A percentile compares a stretch with the other conserved stretches of the same genome.
phyloP scores from a whole-genome alignment of 768 basidiomycete species.

The Boletus subcaerulescens region DNA sequence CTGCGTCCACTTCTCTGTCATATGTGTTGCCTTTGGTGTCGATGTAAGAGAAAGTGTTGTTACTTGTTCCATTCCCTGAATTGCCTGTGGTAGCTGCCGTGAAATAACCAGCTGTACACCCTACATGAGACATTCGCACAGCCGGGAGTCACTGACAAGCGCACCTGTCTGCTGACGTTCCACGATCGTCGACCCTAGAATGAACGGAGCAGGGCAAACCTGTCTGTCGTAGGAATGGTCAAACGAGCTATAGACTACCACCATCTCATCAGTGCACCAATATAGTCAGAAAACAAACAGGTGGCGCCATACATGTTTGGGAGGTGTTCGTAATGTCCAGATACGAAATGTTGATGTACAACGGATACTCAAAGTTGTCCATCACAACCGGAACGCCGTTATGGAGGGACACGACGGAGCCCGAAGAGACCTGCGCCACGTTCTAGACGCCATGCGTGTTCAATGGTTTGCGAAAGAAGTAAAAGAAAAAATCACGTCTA shows the following conservation, averaged over 20 bases:
- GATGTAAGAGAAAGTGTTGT: conserved; percentile 61
- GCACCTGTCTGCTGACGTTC: conserved; percentile 60
- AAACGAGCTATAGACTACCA: conserved; percentile 48
- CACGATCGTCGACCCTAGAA: conserved; percentile 53
- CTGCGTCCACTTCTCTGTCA: conserved; percentile 56
- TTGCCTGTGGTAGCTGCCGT: conserved; percentile 43
- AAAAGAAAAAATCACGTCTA: background rate
- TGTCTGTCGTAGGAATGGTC: conserved; percentile 70
- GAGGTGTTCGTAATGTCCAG: conserved; percentile 31
- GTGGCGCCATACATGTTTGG: conserved; percentile 9
- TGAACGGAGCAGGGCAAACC: conserved; percentile 56
- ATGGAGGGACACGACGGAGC: conserved; percentile 47
- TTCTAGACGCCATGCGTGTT: conserved; percentile 33
- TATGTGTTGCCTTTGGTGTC: conserved; percentile 64
- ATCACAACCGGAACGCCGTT: conserved; percentile 40
- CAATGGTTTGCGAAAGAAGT: background rate
- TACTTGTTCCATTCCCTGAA: conserved; percentile 65
- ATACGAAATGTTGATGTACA: conserved; percentile 41
- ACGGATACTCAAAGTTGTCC: conserved; percentile 56
- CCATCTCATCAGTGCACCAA: background rate
- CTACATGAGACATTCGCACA: background rate
- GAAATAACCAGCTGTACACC: conserved; percentile 48
- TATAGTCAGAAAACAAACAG: background rate
- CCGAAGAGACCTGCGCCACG: conserved; percentile 48
- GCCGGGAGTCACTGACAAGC: conserved; percentile 10